Evolutionary conservation across 306 rosid genomes (phyloP).

Genomic region (Abrus precatorius): DNA sequence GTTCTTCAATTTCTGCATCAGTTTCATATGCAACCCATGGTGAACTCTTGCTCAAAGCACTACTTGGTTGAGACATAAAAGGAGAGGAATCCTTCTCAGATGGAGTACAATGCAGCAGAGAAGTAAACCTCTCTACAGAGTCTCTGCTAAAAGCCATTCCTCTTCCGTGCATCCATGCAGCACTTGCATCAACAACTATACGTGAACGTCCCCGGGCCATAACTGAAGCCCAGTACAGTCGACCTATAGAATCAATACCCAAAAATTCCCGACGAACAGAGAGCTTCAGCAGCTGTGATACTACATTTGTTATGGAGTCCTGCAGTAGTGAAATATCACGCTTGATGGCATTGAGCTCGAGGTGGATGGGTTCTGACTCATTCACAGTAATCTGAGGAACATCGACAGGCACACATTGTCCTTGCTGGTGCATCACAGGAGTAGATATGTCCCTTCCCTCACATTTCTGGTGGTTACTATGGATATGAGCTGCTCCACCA

Average conservation of each 20-base stretch:
- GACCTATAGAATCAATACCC: constrained; percentile 82
- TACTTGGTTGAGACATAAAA: constrained; percentile 48
- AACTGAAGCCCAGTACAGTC: constrained; percentile 82
- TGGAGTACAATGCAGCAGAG: constrained; percentile 51
- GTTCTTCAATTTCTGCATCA: constrained; percentile 75
- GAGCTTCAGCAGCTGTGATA: constrained; percentile 72
- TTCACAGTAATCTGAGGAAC: constrained; percentile 50
- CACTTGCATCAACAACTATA: constrained; percentile 75
- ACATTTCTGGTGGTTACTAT: constrained; percentile 58
- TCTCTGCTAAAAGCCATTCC: constrained; percentile 48
- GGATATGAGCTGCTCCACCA: constrained; percentile 54
- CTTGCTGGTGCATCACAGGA: constrained; percentile 60
- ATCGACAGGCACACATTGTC: constrained; percentile 53
- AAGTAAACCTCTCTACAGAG: constrained; percentile 49
- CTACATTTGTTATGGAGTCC: constrained; percentile 68
- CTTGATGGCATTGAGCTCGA: constrained; percentile 77
- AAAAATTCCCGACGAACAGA: constrained; percentile 84
- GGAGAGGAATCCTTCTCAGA: constrained; percentile 52
- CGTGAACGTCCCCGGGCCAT: constrained; percentile 60
- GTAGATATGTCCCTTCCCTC: constrained; percentile 58
- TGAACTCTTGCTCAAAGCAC: constrained; percentile 51
- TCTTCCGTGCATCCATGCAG: constrained; percentile 50
- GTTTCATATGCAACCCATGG: constrained; percentile 82
- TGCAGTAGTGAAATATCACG: constrained; percentile 66
- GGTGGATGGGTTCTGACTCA: constrained; percentile 69